Percentiles rank a stretch among this genome's conserved stretches.
These are phyloP conservation scores for Trypanosoma melophagium DNA, from an alignment of 208 protist genomes.

Conservation along the genomic window DNA sequence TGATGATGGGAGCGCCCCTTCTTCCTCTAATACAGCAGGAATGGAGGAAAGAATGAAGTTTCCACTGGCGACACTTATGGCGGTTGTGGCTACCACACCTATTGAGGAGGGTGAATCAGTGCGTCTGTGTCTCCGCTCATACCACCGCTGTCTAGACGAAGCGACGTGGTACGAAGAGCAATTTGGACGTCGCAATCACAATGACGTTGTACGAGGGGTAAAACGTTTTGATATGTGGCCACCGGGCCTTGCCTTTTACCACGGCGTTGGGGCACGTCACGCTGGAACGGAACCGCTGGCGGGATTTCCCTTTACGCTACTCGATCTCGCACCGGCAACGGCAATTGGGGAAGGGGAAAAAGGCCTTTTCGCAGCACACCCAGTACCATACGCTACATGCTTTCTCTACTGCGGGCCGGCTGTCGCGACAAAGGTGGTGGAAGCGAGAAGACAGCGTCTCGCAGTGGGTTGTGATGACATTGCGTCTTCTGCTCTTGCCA, in stretches of 20 bases:
- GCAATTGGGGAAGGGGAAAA: conserved; percentile 62
- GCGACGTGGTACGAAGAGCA: conserved; percentile 59
- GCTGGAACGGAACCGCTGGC: conserved; percentile 41
- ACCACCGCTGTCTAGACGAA: conserved; percentile 83
- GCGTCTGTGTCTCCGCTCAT: conserved; percentile 72
- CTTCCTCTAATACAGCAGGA: neutral
- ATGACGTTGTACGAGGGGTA: conserved; percentile 44
- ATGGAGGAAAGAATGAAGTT: conserved; percentile 14
- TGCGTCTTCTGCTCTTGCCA: no score
- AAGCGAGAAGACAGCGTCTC: conserved; percentile 23
- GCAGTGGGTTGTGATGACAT: neutral
- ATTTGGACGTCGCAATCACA: conserved; percentile 24
- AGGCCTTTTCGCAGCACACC: conserved; percentile 55
- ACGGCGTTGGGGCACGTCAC: conserved; percentile 71
- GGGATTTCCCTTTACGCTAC: conserved; percentile 77
- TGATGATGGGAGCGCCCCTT: neutral
- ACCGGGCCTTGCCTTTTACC: conserved; percentile 53
- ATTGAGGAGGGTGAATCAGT: conserved; percentile 52
- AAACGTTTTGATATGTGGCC: conserved; percentile 64
- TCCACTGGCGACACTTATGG: conserved; percentile 65
- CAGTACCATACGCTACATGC: conserved; percentile 77
- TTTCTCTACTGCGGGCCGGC: conserved; percentile 75
- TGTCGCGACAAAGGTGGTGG: conserved; percentile 56
- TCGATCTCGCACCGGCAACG: conserved; percentile 50
- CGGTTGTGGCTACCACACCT: conserved; percentile 55